Evolutionary conservation across 208 protist genomes (phyloP), one percentile per base, ranked within the genome.

Genomic region (Trypanosoma congolense): DNA sequence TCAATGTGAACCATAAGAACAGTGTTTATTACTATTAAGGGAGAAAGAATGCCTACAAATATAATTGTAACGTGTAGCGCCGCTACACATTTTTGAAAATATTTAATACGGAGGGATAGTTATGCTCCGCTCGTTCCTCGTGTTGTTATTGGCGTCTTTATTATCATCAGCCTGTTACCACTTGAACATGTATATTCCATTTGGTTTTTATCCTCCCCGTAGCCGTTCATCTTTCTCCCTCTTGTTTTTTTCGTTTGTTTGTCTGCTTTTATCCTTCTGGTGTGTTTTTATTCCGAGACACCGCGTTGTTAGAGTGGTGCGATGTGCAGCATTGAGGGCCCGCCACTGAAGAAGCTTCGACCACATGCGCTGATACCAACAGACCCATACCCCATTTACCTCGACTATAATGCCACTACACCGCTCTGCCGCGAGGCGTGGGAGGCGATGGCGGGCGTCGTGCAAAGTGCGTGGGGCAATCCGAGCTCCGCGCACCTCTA

Each of bases 391-490:
- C 88, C 88, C 21, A 93, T 97, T 42, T 97, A 97, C 61, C 73
- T 97, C 24, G 94, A 97, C 70, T 87, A 94, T 65, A 95, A 97
- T 61, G 92, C 94, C 28, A 97, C 92, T 2, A 97, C 92, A 0
- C 90, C 91, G 1, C 70, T 97, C 28, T 83, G 77, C 44, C 47
- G 60, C 1, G 84, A 95, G 46, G 92, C 93, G 14, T 91, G 83
- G 78, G 48, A 71, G 16, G 83, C 79, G 0, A 90, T 96, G 62
- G 5, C 12, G 42, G 53, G 30, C 12, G 46, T 38, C 0, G 73
- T 79, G n/a, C 64, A 65, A 29, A 43, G 74, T 5, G 56, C 49
- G n/a, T 96, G 90, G 86, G 91, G 90, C 19, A 97, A 97, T 61
- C 88, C 93, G 0, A 95, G 85, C 48, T 89, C 79, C 3, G 71